phyloP scores from a whole-genome alignment of 1,139 yeast genomes.

The Diutina siamensis region DNA sequence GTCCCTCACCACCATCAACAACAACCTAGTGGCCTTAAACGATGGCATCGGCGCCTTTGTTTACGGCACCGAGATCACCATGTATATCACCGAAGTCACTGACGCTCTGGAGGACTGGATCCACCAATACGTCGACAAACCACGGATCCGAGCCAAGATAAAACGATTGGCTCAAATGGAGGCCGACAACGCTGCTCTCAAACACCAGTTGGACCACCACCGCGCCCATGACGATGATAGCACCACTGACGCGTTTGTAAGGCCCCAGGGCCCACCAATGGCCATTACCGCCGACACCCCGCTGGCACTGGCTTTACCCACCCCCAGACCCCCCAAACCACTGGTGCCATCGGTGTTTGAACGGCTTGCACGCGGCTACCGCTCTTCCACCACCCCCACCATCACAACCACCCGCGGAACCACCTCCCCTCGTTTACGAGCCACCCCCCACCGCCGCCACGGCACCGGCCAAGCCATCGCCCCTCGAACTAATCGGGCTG shows the following conservation, averaged over 20 bases:
- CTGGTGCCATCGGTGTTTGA: background rate
- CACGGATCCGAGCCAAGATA: background rate
- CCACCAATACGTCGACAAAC: background rate
- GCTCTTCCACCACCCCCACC: too few species aligned
- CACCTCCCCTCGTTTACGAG: too few species aligned
- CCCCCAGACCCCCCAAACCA: background rate
- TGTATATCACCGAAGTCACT: constrained; percentile 46
- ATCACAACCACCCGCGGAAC: too few species aligned
- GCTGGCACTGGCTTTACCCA: background rate
- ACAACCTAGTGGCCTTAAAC: constrained; percentile 41
- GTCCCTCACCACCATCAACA: constrained; percentile 34
- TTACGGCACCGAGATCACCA: constrained; percentile 51
- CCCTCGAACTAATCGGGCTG: constrained; percentile 1
- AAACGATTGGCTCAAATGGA: background rate
- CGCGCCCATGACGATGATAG: background rate
- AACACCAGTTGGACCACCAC: background rate
- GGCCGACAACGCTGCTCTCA: background rate
- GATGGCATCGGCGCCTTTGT: constrained; percentile 52
- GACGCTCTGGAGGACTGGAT: background rate
- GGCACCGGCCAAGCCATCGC: background rate
- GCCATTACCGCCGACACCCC: background rate
- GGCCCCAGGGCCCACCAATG: background rate
- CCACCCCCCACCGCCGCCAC: background rate
- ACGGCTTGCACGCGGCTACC: background rate
- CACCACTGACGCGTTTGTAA: background rate